Evolutionary conservation across 2,329 filamentous ascomycete genomes (phyloP), one percentile per base, ranked within the genome.

Genomic region (Cyclaneusma minus): DNA sequence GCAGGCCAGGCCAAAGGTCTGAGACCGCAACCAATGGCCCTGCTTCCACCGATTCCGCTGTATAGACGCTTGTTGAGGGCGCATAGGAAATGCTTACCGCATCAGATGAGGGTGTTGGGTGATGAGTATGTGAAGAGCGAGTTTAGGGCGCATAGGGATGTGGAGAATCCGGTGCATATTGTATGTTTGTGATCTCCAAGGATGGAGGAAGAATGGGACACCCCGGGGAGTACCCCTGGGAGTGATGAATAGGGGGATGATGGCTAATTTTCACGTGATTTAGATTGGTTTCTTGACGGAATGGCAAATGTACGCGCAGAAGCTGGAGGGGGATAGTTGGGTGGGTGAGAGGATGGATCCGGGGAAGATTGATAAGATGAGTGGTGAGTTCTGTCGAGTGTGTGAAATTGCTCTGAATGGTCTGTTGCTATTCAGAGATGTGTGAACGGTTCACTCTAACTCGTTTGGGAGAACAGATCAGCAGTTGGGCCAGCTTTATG

Each of bases 241-340:
- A 15, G 12, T 13, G 15, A 25, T 16, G 23, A 11, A 6, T 14
- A 27, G 18, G 6, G 11, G 25, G 18, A 13, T 10, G 17, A 4
- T 3, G 3, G 15, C 27, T 20, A n/a, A 24, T 14, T 17, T 6
- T 11, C 11, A 8, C 9, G 8, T 6, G 8, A 9, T 26, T 9
- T 38, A 92, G 83, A 83, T 95, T 42, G 89, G 87, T 2, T 98
- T 98, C 51, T 62, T 98, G 40, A 87, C 81, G 0, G 85, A 95
- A 51, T 98, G 87, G 87, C 89, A 98, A 51, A 57, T 82, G 27
- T 98, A 95, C 47, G 85, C 84, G 2, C 87, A 98, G 49, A 75
- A 83, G 47, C 57, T 98, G 10, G 87, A 95, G 46, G 87, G 85
- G 0, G 77, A 92, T 28, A 51, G 64, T 0, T 95, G 89, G 89